Base-by-base conservation (phyloP, 139 green algal species). In the Gonium pectorale region DNA sequence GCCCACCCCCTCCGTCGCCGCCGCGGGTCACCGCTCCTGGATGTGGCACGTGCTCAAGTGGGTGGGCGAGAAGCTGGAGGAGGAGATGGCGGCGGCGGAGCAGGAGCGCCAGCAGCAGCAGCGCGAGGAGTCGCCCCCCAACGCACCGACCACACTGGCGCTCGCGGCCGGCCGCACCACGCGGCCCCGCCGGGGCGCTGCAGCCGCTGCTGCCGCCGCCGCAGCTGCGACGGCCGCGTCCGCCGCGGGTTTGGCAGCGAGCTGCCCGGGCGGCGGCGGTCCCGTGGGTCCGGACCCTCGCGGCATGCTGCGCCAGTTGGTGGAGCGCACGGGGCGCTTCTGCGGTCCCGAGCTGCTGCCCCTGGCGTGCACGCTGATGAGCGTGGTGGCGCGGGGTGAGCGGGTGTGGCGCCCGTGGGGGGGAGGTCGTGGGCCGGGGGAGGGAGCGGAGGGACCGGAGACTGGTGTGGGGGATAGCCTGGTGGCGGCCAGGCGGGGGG, bases 21-120 rank as follows among this genome's bases (percentile, higher is more conserved):
- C 43, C 33, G 40, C 38, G 60, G 62, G 60, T 5, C 63, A 64
- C 52, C 78, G 78, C 62, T 66, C 62, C 33, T 84, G 78, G 78
- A 44, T 84, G 35, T 75, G 63, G 78, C 78, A 84, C 44, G 78
- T 84, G 43, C 78, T 84, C 31, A 73, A 74, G 31, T 84, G 78
- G 78, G 62, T 74, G 31, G 78, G 78, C 17, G 63, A 84, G 63
- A 26, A 63, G 3, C 78, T 84, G 78, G 24, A 75, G 43, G 78
- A 84, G 60, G 78, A 84, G 78, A 41, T 84, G 44, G 13, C 26
- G 5, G 40, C 27, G 31, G 31, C 9, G 31, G 62, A 44, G 3
- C 15, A n/a, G 56, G 69, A 27, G 27, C 27, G 43, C 8, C 41
- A 27, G 69, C 46, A 3, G 43, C 21, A 27, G 44, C n/a, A 9